Evolutionary conservation across 2,329 filamentous ascomycete species (phyloP), one percentile per base, ranked within the genome.

Genomic region (Phyllosticta capitalensis): DNA sequence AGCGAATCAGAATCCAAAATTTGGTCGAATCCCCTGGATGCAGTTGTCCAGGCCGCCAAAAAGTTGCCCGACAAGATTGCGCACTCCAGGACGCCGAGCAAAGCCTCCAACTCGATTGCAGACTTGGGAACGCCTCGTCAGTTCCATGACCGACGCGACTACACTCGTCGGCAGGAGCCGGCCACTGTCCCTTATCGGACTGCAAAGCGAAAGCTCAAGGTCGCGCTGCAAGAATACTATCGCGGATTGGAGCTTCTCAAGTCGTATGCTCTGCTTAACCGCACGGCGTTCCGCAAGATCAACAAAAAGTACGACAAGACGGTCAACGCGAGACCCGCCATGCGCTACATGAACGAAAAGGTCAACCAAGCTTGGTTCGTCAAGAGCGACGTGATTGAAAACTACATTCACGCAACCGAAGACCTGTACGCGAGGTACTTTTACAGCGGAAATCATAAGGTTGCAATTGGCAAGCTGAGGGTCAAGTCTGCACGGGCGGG

Each of bases 301-400:
- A 96, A 95, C 75, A 99, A 99, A 73, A 99, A 99, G 74, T 97
- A 95, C 71, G 92, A 97, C 79, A 99, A 97, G 75, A 84, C 88
- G 1, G 84, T 91, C 60, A 84, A 91, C 66, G 87, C 90, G 49
- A 83, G 87, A 10, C 90, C 90, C 0, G 82, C 87, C 0, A 82
- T 88, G 68, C 83, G 87, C 26, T 97, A 92, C 72, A 89, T 96
- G 83, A 87, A 86, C 30, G 92, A 96, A 66, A 92, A 92, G 69
- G 91, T 99, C 66, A 92, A 90, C 75, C 86, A 87, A 63, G 83
- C 92, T 1, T 90, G 89, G 81, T 99, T 99, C 67, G 92, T 96
- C 49, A 87, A 89, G 69, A 96, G 91, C 70, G 88, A 95, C 61
- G 80, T 89, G 2, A 77, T 95, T 0, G 92, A 97, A 64, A 82